A percentile compares a stretch with the other conserved stretches of the same genome.
These are phyloP conservation scores for Tephrocybe sp. DNA, from an alignment of 768 basidiomycete species.

Conservation along the genomic window DNA sequence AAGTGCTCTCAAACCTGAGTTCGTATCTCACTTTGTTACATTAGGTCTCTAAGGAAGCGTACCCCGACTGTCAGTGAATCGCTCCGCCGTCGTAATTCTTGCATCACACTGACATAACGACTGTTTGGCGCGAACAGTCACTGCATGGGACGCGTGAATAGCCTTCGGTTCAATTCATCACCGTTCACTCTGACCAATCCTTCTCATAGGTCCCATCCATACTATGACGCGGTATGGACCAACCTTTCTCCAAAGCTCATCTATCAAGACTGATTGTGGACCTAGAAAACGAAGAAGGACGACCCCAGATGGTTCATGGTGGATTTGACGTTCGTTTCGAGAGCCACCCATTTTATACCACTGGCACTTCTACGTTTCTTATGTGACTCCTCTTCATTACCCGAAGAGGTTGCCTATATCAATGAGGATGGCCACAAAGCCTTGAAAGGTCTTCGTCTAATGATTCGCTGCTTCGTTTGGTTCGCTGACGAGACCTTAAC, in stretches of 20 bases:
- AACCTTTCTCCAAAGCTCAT: conserved; percentile 5
- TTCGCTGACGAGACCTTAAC: conserved; percentile 1
- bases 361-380: conserved; percentile 71
- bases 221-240: conserved; percentile 70
- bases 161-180: conserved; percentile 4
- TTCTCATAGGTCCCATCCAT: conserved; percentile 60
- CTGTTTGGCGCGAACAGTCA: conserved; percentile 47
- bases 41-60: conserved; percentile 79
- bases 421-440: conserved; percentile 56
- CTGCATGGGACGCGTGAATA: conserved; percentile 84
- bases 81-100: background rate
- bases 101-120: conserved; percentile 2
- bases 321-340: conserved; percentile 63
- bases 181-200: conserved; percentile 6
- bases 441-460: conserved; percentile 50
- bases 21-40: conserved; percentile 4
- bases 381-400: conserved; percentile 40
- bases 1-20: background rate
- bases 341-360: conserved; percentile 72
- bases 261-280: background rate
- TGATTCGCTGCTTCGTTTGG: background rate
- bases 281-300: conserved; percentile 71
- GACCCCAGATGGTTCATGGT: conserved; percentile 95
- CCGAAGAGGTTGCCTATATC: conserved; percentile 64
- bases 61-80: conserved; percentile 75